Evolutionary conservation across 2,329 filamentous ascomycete genomes (phyloP).

Genomic region (Daldinia sp.): DNA sequence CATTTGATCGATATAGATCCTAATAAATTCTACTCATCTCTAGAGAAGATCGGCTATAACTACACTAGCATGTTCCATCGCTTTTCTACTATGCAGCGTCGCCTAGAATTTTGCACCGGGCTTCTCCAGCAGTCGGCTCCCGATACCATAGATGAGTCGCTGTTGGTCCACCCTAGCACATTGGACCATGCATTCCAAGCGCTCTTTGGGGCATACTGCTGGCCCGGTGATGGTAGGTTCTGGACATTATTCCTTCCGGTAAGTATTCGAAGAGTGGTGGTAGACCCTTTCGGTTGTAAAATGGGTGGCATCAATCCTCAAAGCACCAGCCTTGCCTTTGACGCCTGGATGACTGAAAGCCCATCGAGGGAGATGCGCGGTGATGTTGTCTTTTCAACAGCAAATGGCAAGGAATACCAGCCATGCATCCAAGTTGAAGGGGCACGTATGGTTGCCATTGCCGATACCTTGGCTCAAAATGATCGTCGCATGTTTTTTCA

Average conservation of each 20-base stretch:
- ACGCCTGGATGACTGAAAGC: background rate
- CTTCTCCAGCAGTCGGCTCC: background rate
- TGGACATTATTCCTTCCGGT: background rate
- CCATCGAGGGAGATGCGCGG: background rate
- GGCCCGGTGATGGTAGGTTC: background rate
- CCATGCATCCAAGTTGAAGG: background rate
- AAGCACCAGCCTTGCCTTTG: background rate
- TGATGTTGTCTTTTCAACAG: background rate
- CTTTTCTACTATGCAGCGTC: background rate
- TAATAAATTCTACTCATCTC: background rate
- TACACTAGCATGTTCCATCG: background rate
- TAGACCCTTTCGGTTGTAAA: background rate
- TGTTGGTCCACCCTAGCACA: background rate
- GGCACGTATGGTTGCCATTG: background rate
- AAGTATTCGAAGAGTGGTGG: background rate
- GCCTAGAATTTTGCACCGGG: background rate
- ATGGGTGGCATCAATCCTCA: background rate
- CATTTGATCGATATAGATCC: background rate
- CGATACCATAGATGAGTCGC: background rate
- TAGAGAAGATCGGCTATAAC: background rate
- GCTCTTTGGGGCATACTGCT: background rate
- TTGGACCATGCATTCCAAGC: background rate
- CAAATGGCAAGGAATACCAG: background rate
- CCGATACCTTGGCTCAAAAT: background rate
- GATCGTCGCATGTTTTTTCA: background rate